Evolutionary conservation across 306 rosid genomes (phyloP).

Genomic region (Fragaria vesca): DNA sequence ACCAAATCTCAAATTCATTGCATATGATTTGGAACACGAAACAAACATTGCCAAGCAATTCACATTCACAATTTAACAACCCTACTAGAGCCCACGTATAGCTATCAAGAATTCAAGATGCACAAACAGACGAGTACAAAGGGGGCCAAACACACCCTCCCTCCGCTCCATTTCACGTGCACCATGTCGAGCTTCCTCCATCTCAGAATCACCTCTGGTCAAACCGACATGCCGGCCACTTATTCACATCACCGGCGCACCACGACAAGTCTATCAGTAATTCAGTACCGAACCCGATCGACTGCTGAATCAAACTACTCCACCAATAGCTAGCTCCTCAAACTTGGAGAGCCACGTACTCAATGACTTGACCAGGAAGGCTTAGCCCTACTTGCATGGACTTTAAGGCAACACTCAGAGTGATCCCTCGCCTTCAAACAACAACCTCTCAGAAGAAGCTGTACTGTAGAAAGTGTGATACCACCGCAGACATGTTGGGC

Average conservation of each 20-base stretch:
- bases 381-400: not conserved
- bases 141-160: slow-evolving; percentile 10
- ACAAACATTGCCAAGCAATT: not conserved
- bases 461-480: not conserved
- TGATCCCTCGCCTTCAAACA: slow-evolving; percentile 26
- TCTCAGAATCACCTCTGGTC: slow-evolving; percentile 22
- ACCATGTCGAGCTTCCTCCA: slow-evolving; percentile 31
- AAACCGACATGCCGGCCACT: slow-evolving; percentile 38
- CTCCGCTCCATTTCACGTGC: slow-evolving; percentile 41
- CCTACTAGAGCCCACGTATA: slow-evolving; percentile 22
- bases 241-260: slow-evolving; percentile 32
- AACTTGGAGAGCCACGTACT: not conserved
- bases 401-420: not conserved
- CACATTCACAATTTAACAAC: not conserved
- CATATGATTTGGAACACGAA: not conserved
- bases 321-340: not conserved
- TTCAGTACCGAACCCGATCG: no score
- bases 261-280: not conserved
- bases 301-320: not conserved
- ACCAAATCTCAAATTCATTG: not conserved
- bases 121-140: not conserved
- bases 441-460: not conserved
- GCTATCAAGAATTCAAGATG: not conserved
- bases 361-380: slow-evolving; percentile 5
- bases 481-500: slow-evolving; percentile 24